Base-by-base conservation (phyloP, 768 basidiomycete species). In the Russula earlei region DNA sequence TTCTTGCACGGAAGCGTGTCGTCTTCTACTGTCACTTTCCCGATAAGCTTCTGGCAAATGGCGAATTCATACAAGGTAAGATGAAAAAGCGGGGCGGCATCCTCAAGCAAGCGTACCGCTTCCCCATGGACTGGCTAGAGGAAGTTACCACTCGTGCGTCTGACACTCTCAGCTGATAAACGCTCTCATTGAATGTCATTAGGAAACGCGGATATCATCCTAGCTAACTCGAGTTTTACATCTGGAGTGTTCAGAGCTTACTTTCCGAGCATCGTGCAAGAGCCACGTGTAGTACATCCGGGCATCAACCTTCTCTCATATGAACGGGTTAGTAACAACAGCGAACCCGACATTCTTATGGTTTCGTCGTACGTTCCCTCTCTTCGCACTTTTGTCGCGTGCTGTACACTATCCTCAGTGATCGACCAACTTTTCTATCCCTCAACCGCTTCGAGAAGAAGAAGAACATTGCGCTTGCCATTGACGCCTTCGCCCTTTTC, bases 11-110 rank as follows among this genome's bases (percentile, higher is more conserved):
- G 20, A 89, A 81, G n/a, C 82, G 91, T 2, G 88, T 95, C 29
- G 85, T 98, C 19, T 98, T 97, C 70, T 98, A 99, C 68, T 95
- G 92, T 62, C 96, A 98, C 68, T 98, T 99, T 62, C 96, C 95
- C 0, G 95, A 99, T 71, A 95, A 95, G 69, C 75, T 98, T 0
- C 78, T 97, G 25, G 82, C 86, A 6, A 79, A 81, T 59, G 87
- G 87, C 0, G 80, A 76, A 37, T 81, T 70, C 64, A 75, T 82
- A 0, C 81, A 85, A 50, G 83, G 80, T 12, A 69, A 72, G 52
- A 64, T 69, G 41, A 68, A 66, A 37, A 76, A 67, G 64, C 72
- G 70, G 3, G 69, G 70, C 0, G 67, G 79, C 19, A 33, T 84
- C 3, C 62, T 95, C 63, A 91, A 91, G 69, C 67, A 76, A 34